Evolutionary conservation across 2,329 filamentous ascomycete species (phyloP).

Genomic region (Cladophialophora yegresii): DNA sequence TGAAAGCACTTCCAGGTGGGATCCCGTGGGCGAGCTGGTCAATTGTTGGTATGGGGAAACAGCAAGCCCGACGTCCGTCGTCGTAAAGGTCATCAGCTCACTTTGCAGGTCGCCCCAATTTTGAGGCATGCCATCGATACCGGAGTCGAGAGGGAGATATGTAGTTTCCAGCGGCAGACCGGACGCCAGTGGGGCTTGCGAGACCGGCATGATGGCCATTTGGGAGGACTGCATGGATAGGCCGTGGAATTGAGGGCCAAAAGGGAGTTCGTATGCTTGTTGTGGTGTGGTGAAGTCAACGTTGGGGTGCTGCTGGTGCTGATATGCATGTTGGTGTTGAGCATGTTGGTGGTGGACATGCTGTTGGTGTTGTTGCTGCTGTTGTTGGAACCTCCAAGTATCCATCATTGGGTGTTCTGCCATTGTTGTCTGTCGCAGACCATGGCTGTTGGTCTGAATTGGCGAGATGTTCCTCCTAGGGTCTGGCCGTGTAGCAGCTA

Average conservation of each 20-base stretch:
- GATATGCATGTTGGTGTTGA: slow-evolving; percentile 37
- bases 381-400: slow-evolving; percentile 51
- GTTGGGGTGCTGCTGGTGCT: slow-evolving; percentile 27
- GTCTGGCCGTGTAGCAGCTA: slow-evolving; percentile 40
- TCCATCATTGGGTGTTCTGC: slow-evolving; percentile 50
- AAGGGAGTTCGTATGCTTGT: slow-evolving; percentile 55
- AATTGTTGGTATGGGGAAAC: slow-evolving; percentile 48
- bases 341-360: slow-evolving; percentile 37
- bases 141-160: slow-evolving; percentile 57
- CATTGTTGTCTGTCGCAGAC: slow-evolving; percentile 46
- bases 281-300: slow-evolving; percentile 37
- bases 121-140: slow-evolving; percentile 65
- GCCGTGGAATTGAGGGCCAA: slow-evolving; percentile 60
- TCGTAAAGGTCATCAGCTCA: slow-evolving; percentile 61
- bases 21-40: slow-evolving; percentile 71
- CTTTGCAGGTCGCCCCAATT: slow-evolving; percentile 80
- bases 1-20: slow-evolving; percentile 83
- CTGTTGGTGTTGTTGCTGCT: slow-evolving; percentile 34
- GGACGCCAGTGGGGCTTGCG: slow-evolving; percentile 64
- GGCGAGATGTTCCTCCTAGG: slow-evolving; percentile 47
- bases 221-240: slow-evolving; percentile 49
- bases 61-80: slow-evolving; percentile 52
- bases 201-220: slow-evolving; percentile 59
- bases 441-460: slow-evolving; percentile 47
- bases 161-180: slow-evolving; percentile 63